Base-by-base conservation (phyloP, 805 yeast species). In the Monosporozyma unispora region DNA sequence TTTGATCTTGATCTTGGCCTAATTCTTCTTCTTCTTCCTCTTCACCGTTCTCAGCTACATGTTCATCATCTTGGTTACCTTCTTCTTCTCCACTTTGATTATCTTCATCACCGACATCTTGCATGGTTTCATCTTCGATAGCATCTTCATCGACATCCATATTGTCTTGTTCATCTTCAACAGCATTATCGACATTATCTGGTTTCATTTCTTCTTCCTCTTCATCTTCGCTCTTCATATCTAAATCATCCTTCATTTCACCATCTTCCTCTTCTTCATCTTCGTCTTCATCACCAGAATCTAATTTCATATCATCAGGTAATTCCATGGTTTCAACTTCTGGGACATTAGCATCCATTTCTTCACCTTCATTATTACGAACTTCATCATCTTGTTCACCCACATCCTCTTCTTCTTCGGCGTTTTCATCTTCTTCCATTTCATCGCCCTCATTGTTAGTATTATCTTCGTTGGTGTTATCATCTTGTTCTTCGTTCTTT, bases 291-390 rank as follows among this genome's bases (percentile, higher is more conserved):
- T 76, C 82, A 22, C 79, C 95, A n/a, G 82, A 81, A 60, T 91
- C 98, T 28, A 91, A 71, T 57, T 91, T 81, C 74, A 91, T 78
- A 58, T 90, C 96, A 14, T 93, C 98, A 0, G 98, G 97, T 27
- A 91, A 72, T 21, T 93, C 96, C 55, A 91, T 71, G 3, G 90
- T 81, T 52, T 93, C 98, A 5, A 81, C 73, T 62, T 93, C 96
- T 18, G 90, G 91, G 44, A 83, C 87, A 50, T 81, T 71, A 16
- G 79, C 78, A 43, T 87, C 95, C 47, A 87, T 64, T 51, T 83
- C 80, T 46, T 85, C 85, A 29, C 72, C 74, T 39, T 82, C 86
- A 35, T 84, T 83, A 56, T 85, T 78, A 53, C 72, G 78, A 18
- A 84, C 87, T 52, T 80, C 85, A 61, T 84, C 90, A 43, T 86